Evolutionary conservation across 805 yeast species (phyloP), one percentile per base, ranked within the genome.

Genomic region (Saccharomycopsis selenospora): DNA sequence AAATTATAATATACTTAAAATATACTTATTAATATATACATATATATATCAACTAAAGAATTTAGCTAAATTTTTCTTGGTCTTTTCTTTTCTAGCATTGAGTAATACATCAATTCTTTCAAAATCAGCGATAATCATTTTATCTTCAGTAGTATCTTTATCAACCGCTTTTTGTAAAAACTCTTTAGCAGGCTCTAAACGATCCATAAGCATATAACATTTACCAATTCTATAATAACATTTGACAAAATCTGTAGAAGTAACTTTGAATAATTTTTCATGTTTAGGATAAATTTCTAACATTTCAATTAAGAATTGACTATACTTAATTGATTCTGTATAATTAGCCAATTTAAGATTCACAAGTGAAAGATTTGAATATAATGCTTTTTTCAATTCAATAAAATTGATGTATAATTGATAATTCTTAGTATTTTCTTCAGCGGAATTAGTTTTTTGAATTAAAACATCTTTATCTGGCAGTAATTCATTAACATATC

Each of bases 401-500:
- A 66, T 57, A 59, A 80, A 85, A 54, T 75, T 73, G 3, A 56
- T 55, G 55, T 66, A 71, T 63, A 72, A 68, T 18, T 73, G 76
- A 11, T 78, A 73, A 55, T 81, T 82, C 24, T 22, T 20, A 11
- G 29, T 17, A 23, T 52, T 52, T 24, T 52, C 49, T 17, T 27
- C 36, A 5, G 18, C 40, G 1, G 50, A 43, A 24, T 52, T 52
- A 3, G 24, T 25, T n/a, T 40, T 42, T 17, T 43, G 29, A 6
- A 49, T 46, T 14, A 52, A 26, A 7, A 70, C 62, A 41, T 81
- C 89, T 28, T 66, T 64, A 57, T 84, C 93, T 0, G 95, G 93
- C 13, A 81, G 70, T 55, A 73, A 76, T 62, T 83, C 91, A 69
- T 80, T 79, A 28, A 82, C 74, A 56, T 85, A 85, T 50, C 88